phyloP scores from a whole-genome alignment of 768 basidiomycete species.

The Phylloporus sp. region DNA sequence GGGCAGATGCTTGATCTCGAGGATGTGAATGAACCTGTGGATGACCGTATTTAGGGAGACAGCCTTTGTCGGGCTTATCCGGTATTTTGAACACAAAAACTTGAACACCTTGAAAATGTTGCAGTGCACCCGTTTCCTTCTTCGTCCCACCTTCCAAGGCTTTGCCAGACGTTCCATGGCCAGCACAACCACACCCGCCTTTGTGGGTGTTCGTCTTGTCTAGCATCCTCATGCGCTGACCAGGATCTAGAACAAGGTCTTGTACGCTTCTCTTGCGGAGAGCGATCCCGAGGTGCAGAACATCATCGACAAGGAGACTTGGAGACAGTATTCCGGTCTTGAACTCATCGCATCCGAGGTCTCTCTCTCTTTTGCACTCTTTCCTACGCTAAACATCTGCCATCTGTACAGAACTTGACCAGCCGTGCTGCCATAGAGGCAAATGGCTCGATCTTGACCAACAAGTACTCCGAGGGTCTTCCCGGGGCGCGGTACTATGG shows the following conservation, averaged over 20 bases:
- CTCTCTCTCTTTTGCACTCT: slow-evolving; percentile 11
- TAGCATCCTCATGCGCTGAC: background rate
- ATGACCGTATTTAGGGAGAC: no score
- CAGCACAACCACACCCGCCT: slow-evolving; percentile 54
- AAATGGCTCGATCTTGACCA: slow-evolving; percentile 97
- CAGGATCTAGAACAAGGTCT: slow-evolving; percentile 72
- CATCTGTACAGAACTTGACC: slow-evolving; percentile 76
- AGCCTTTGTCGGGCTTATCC: slow-evolving; percentile 20
- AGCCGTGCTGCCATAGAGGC: slow-evolving; percentile 95
- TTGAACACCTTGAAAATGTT: slow-evolving; percentile 29
- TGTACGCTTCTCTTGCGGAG: slow-evolving; percentile 86
- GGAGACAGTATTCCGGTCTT: slow-evolving; percentile 95
- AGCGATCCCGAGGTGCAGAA: slow-evolving; percentile 93
- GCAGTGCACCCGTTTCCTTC: slow-evolving; percentile 24
- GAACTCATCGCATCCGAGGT: slow-evolving; percentile 99
- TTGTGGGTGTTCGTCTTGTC: slow-evolving; percentile 39
- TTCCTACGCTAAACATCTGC: background rate
- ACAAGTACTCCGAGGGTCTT: slow-evolving; percentile 99
- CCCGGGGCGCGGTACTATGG: slow-evolving; percentile 97
- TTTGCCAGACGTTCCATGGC: slow-evolving; percentile 50
- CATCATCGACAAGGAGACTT: slow-evolving; percentile 98
- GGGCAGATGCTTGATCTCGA: background rate
- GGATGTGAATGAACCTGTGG: no score
- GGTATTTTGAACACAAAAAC: slow-evolving; percentile 11
- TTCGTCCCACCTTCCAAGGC: slow-evolving; percentile 21